These are phyloP conservation scores for Fraxinus ornus DNA, from an alignment of 305 asterid genomes.

Conservation along the genomic window DNA sequence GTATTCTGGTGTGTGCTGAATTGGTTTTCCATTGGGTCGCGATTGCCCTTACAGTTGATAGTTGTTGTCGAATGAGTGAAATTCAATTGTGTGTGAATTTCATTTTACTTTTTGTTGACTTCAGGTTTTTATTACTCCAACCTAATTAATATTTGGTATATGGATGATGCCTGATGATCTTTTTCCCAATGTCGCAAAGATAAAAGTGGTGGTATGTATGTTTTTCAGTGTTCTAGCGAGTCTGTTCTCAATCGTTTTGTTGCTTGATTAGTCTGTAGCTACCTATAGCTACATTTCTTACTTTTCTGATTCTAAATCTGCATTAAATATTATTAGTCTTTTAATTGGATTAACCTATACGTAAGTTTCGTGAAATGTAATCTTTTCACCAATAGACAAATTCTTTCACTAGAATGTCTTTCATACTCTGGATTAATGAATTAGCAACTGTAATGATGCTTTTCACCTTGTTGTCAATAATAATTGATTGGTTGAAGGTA, in stretches of 20 bases:
- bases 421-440: too few relatives aligned
- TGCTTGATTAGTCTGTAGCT: slow-evolving; percentile 1
- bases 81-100: not conserved
- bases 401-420: too few relatives aligned
- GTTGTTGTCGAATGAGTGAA: not conserved
- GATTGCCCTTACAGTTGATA: not conserved
- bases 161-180: slow-evolving; percentile 5
- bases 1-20: not conserved
- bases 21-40: not conserved
- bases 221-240: slow-evolving; percentile 12
- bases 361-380: not conserved
- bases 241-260: slow-evolving; percentile 9
- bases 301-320: not conserved
- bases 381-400: too few relatives aligned
- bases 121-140: not conserved
- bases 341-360: not conserved
- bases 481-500: slow-evolving; percentile 49
- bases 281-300: not conserved
- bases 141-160: not conserved
- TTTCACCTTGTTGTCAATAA: not conserved
- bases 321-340: not conserved
- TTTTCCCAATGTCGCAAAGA: slow-evolving; percentile 63
- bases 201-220: slow-evolving; percentile 90
- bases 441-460: too few relatives aligned
- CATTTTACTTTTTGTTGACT: not conserved